Percentiles rank a stretch among this genome's conserved stretches.
These are phyloP conservation scores for Colletotrichum shisoi DNA, from an alignment of 2,329 filamentous ascomycete species.

Conservation along the genomic window DNA sequence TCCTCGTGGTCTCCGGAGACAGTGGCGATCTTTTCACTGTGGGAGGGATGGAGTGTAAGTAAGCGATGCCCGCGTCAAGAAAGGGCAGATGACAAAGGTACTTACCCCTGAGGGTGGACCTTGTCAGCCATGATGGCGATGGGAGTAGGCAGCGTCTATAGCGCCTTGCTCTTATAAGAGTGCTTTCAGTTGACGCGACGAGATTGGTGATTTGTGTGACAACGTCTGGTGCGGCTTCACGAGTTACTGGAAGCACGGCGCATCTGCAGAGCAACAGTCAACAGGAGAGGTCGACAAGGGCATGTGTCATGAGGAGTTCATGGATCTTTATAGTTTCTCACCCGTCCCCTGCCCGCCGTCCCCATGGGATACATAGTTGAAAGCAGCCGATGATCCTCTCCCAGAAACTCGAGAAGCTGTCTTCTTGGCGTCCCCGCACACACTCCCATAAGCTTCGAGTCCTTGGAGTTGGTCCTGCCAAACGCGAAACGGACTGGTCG, in stretches of 20 bases:
- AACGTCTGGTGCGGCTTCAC: slow-evolving; percentile 12
- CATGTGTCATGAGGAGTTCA: slow-evolving; percentile 9
- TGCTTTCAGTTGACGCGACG: neutral
- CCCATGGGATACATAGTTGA: slow-evolving; percentile 17
- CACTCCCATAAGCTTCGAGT: slow-evolving; percentile 15
- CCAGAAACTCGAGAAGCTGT: slow-evolving; percentile 20
- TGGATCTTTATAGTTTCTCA: slow-evolving; percentile 34
- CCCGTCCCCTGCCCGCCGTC: neutral
- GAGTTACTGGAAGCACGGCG: slow-evolving; percentile 11
- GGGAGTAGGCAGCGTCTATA: neutral
- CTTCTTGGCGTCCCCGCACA: slow-evolving; percentile 35
- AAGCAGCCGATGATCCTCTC: slow-evolving; percentile 21
- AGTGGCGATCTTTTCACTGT: slow-evolving; percentile 44
- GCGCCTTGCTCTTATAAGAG: neutral
- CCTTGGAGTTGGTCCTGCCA: slow-evolving; percentile 14
- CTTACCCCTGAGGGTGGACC: slow-evolving; percentile 22
- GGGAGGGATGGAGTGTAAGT: neutral
- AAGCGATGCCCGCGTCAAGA: neutral
- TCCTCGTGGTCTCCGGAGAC: slow-evolving; percentile 44
- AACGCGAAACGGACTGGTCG: slow-evolving; percentile 16
- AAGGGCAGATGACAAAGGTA: neutral
- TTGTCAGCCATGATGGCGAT: slow-evolving; percentile 36
- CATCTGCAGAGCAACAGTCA: neutral
- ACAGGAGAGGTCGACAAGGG: neutral
- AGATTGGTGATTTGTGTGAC: neutral